Evolutionary conservation across 208 protist species (phyloP).

Genomic region (Vickermania ingenoplastis): DNA sequence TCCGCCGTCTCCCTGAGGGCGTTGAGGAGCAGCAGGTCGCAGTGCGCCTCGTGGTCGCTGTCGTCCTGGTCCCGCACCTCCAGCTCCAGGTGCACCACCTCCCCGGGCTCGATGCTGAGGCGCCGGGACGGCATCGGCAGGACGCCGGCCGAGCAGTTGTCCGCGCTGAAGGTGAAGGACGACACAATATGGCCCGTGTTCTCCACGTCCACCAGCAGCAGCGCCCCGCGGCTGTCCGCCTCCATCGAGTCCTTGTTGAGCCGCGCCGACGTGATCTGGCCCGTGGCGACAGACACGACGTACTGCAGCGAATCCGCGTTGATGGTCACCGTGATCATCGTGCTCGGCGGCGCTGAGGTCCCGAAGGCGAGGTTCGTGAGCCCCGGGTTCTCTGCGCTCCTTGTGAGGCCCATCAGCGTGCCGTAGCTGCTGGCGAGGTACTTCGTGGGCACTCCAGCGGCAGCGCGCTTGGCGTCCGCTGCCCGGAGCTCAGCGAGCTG

Average conservation of each 20-base stretch:
- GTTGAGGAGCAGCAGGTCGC: constrained; percentile 39
- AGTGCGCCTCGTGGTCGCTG: constrained; percentile 14
- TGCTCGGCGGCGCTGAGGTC: constrained; percentile 20
- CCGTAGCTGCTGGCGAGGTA: constrained; percentile 54
- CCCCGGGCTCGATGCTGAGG: constrained; percentile 27
- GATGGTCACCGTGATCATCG: constrained; percentile 64
- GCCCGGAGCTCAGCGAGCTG: constrained; percentile 78
- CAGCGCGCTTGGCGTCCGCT: constrained; percentile 30
- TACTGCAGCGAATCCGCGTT: constrained; percentile 67
- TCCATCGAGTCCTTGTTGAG: constrained; percentile 25
- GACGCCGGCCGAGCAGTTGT: constrained; percentile 29
- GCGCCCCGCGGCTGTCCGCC: constrained; percentile 32
- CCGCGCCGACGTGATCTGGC: constrained; percentile 29
- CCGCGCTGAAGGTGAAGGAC: constrained; percentile 34
- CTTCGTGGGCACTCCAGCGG: constrained; percentile 18
- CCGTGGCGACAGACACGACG: constrained; percentile 47
- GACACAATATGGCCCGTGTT: constrained; percentile 49
- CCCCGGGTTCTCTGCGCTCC: too few species aligned
- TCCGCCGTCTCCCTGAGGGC: constrained; percentile 34
- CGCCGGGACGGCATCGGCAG: constrained; percentile 48
- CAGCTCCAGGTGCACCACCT: constrained; percentile 26
- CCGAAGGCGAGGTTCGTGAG: constrained; percentile 42
- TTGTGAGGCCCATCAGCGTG: too few species aligned
- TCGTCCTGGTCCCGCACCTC: constrained; percentile 32
- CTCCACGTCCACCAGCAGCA: constrained; percentile 34